Base-by-base conservation (phyloP, 164 flowering plant species). In the Stephania cephalantha region DNA sequence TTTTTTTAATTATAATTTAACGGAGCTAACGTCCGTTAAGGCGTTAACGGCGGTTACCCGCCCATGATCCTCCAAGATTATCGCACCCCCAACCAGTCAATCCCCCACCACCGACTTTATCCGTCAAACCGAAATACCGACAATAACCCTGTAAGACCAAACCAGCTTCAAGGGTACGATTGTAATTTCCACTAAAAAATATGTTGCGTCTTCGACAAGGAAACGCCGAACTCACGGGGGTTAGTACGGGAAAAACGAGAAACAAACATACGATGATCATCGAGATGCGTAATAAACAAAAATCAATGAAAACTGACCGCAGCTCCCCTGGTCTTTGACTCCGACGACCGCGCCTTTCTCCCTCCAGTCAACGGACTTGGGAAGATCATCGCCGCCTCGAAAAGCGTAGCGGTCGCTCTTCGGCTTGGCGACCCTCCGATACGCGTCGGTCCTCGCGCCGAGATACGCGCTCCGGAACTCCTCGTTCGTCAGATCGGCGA, bases 341-440 rank as follows among this genome's bases (percentile, higher is more conserved):
- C 35, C 75, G 55, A 35, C 88, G 55, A 95, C 97, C 29, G 97
- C 97, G 9, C 97, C 97, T 69, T 87, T 74, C 75, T 81, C 75
- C 84, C 97, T 89, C 97, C 98, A 95, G 77, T 95, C 97, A 48
- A 93, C 84, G 74, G 80, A 85, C 1, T 92, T 92, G 78, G 97
- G 98, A 84, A 91, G 71, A 46, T 55, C 74, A 5, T 91, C 97
- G 15, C 92, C 92, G n/a, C 58, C 87, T 9, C 78, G 82, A 1
- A 78, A 74, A 66, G 76, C 82, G 68, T 89, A 92, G 20, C 96
- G 83, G 9, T 79, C 79, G 75, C 87, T 90, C 70, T 46, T 84
- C n/a, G 69, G 44, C 63, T 69, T 74, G 4, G 75, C 48, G 1
- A 78, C 31, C 72, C 83, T 52, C 6, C 90, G 81, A 68, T 75